phyloP scores from a whole-genome alignment of 768 basidiomycete genomes.

The Boletus sp. region DNA sequence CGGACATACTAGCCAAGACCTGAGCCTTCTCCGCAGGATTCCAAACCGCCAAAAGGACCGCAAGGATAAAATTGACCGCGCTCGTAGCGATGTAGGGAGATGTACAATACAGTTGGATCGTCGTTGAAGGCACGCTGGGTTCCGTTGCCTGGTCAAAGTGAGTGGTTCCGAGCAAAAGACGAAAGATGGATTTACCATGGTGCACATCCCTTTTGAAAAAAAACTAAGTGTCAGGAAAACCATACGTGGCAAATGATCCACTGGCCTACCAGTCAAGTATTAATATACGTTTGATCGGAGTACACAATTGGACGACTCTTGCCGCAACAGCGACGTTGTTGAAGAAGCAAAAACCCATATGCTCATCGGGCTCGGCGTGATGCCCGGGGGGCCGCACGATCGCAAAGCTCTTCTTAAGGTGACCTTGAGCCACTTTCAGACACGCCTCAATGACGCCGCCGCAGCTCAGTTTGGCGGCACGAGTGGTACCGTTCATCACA shows the following conservation, averaged over 20 bases:
- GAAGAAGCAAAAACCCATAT: constrained; percentile 99
- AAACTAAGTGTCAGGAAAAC: constrained; percentile 9
- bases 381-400: constrained; percentile 97
- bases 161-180: neutral
- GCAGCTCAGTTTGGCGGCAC: constrained; percentile 82
- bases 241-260: neutral
- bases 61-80: constrained; percentile 90
- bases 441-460: constrained; percentile 93
- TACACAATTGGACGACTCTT: constrained; percentile 69
- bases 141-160: constrained; percentile 71
- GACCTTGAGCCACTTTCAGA: constrained; percentile 76
- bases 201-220: constrained; percentile 80
- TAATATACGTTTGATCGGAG: constrained; percentile 72
- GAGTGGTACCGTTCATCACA: constrained; percentile 80
- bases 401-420: constrained; percentile 85
- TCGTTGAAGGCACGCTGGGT: constrained; percentile 96
- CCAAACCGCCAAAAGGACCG: constrained; percentile 83
- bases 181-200: constrained; percentile 56
- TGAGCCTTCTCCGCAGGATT: constrained; percentile 78
- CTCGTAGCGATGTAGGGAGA: constrained; percentile 95
- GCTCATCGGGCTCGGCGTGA: constrained; percentile 96
- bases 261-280: constrained; percentile 89
- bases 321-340: constrained; percentile 97
- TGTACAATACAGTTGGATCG: constrained; percentile 86
- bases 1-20: constrained; percentile 81